Percentiles rank a stretch among this genome's conserved stretches.
Conservation (phyloP, 169 alveolate genomes). For the Eimeria necatrix region DNA sequence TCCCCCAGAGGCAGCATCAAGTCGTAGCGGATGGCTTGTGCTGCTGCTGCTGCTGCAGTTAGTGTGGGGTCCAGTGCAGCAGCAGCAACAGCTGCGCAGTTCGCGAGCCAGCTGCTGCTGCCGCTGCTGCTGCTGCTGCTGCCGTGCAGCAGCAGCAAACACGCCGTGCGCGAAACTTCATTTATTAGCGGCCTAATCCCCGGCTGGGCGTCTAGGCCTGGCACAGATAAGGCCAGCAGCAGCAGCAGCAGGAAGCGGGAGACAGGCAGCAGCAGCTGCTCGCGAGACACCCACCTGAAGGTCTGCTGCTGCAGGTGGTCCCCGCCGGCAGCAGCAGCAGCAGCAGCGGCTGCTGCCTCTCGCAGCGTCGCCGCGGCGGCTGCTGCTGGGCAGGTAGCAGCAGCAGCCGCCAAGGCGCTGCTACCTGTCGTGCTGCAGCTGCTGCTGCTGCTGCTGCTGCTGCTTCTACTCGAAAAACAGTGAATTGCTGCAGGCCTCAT, state of each 20-base stretch:
- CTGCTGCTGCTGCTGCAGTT: not conserved
- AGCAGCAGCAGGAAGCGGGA: constrained; percentile 35
- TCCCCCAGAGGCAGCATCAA: constrained; percentile 58
- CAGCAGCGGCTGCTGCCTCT: constrained; percentile 7
- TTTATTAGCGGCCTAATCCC: constrained; percentile 3
- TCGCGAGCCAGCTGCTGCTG: constrained; percentile 33
- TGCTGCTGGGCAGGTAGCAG: not conserved
- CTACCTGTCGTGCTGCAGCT: not conserved
- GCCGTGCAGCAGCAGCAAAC: not conserved
- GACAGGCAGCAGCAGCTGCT: constrained; percentile 34
- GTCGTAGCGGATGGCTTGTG: not conserved
- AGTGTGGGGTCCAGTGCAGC: constrained; percentile 6
- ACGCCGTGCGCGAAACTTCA: constrained; percentile 7
- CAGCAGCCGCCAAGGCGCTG: constrained; percentile 11
- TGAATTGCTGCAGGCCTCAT: constrained; percentile 13
- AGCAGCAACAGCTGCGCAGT: constrained; percentile 55
- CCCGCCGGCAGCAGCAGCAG: not conserved
- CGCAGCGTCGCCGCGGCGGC: constrained; percentile 37
- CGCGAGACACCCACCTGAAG: not conserved
- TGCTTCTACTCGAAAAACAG: constrained; percentile 18
- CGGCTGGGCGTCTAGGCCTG: constrained; percentile 4
- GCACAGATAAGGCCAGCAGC: constrained; percentile 35
- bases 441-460: constrained; percentile 67
- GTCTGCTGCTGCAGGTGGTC: constrained; percentile 1
- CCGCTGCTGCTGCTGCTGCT: constrained; percentile 21